phyloP scores from a whole-genome alignment of 805 yeast species.

The Monosporozyma servazzii region DNA sequence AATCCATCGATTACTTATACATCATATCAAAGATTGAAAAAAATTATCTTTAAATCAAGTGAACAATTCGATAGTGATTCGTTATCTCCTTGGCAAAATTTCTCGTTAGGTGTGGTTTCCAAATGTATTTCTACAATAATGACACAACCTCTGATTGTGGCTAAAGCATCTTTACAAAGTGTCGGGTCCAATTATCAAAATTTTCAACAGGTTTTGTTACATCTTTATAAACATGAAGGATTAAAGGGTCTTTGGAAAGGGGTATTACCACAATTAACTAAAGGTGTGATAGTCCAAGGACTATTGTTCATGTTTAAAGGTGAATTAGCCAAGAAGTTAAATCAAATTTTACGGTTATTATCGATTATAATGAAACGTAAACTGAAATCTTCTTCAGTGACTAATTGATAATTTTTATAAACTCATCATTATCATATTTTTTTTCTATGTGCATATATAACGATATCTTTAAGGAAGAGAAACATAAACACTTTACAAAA shows the following conservation, averaged over 20 bases:
- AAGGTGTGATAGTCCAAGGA: slow-evolving; percentile 81
- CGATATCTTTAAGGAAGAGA: too few relatives aligned
- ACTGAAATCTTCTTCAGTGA: not conserved
- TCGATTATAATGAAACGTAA: slow-evolving; percentile 2
- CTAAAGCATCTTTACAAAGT: slow-evolving; percentile 71
- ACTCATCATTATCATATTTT: not conserved
- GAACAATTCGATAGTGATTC: slow-evolving; percentile 15
- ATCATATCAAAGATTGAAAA: slow-evolving; percentile 59
- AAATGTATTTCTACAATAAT: slow-evolving; percentile 70
- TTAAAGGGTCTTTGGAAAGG: slow-evolving; percentile 67
- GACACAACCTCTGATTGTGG: slow-evolving; percentile 78
- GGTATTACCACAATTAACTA: slow-evolving; percentile 64
- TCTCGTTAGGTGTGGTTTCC: slow-evolving; percentile 66
- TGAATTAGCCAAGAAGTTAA: slow-evolving; percentile 36
- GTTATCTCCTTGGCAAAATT: slow-evolving; percentile 56
- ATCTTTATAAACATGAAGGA: slow-evolving; percentile 58
- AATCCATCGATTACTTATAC: slow-evolving; percentile 88
- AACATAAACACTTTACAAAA: not conserved
- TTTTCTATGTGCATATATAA: not conserved
- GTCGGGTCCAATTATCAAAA: slow-evolving; percentile 40
- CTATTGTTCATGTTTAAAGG: slow-evolving; percentile 74
- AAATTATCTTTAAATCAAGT: slow-evolving; percentile 32
- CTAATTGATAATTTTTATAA: not conserved
- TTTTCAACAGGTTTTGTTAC: slow-evolving; percentile 54
- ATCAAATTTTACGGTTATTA: slow-evolving; percentile 3